Conservation (phyloP, 495 filamentous ascomycete species). For the Penicillium roqueforti region DNA sequence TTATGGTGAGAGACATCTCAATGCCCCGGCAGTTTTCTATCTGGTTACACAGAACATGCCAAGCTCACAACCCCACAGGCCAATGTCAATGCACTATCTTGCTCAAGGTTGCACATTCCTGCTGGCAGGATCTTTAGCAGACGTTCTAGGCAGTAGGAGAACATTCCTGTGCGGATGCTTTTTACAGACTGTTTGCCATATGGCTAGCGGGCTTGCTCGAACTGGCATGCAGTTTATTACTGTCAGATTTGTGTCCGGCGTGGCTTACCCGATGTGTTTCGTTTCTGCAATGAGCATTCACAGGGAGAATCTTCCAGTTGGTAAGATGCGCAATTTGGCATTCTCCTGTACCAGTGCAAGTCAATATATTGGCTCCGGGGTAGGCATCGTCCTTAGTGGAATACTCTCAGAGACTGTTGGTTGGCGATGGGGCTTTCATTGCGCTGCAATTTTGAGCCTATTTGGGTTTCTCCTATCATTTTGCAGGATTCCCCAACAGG, state of each 20-base stretch:
- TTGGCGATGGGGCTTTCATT: slow-evolving; percentile 46
- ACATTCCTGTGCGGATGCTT: slow-evolving; percentile 44
- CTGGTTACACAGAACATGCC: background rate
- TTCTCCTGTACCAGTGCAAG: slow-evolving; percentile 43
- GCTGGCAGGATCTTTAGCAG: slow-evolving; percentile 47
- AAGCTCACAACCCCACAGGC: slow-evolving; percentile 21
- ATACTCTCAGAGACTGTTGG: slow-evolving; percentile 43
- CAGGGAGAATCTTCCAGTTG: slow-evolving; percentile 35
- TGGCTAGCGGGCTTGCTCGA: slow-evolving; percentile 42
- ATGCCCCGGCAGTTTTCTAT: background rate
- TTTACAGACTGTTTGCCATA: slow-evolving; percentile 37
- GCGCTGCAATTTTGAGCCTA: slow-evolving; percentile 36
- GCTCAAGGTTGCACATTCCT: slow-evolving; percentile 44
- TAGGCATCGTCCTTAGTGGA: slow-evolving; percentile 45
- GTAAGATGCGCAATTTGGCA: slow-evolving; percentile 39
- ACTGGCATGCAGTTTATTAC: slow-evolving; percentile 47
- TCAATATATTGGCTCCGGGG: slow-evolving; percentile 44
- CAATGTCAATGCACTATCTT: slow-evolving; percentile 42
- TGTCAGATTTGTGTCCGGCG: slow-evolving; percentile 48
- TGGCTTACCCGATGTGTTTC: slow-evolving; percentile 49
- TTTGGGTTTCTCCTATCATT: slow-evolving; percentile 30
- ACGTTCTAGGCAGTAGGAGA: slow-evolving; percentile 45
- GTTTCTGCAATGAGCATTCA: slow-evolving; percentile 49
- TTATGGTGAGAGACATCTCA: slow-evolving; percentile 35
- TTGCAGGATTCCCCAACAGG: slow-evolving; percentile 31